Conservation (phyloP, 192 early-diverging fungal species). For the Coemansia sp. region DNA sequence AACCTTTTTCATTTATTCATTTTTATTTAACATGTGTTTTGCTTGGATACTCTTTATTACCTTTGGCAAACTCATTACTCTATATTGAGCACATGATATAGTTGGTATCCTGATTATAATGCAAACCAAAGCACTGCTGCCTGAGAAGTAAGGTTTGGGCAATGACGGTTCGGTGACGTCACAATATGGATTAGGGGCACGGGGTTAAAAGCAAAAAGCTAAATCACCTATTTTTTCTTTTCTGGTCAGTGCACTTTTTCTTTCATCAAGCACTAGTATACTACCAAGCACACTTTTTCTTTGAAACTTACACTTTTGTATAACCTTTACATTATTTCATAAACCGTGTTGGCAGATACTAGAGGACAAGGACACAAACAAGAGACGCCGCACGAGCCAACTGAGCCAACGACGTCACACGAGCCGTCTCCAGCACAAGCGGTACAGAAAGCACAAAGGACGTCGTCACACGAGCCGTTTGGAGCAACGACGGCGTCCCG, state of each 20-base stretch:
- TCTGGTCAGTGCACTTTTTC: neutral
- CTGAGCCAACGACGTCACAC: neutral
- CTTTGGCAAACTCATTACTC: too few relatives aligned
- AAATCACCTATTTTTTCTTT: neutral
- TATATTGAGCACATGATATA: too few relatives aligned
- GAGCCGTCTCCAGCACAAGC: conserved; percentile 42
- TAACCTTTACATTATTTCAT: neutral
- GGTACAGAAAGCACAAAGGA: neutral
- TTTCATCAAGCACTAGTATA: neutral
- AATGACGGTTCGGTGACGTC: neutral
- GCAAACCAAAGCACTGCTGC: too few relatives aligned
- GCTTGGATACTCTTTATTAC: too few relatives aligned
- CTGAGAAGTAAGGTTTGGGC: neutral
- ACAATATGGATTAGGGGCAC: neutral
- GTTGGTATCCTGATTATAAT: too few relatives aligned
- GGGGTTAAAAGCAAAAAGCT: neutral
- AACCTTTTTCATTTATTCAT: too few relatives aligned
- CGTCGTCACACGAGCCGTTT: conserved; percentile 29
- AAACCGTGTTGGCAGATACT: conserved; percentile 19
- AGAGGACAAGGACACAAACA: conserved; percentile 26
- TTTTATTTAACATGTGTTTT: too few relatives aligned
- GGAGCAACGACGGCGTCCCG: conserved; percentile 17
- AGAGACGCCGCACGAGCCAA: conserved; percentile 16
- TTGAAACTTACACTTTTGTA: neutral
- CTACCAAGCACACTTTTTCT: neutral